Percentiles rank a stretch among this genome's conserved stretches.
phyloP scores from a whole-genome alignment of 371 early-diverging fungal genomes.

The Batrachochytrium dendrobatidis region DNA sequence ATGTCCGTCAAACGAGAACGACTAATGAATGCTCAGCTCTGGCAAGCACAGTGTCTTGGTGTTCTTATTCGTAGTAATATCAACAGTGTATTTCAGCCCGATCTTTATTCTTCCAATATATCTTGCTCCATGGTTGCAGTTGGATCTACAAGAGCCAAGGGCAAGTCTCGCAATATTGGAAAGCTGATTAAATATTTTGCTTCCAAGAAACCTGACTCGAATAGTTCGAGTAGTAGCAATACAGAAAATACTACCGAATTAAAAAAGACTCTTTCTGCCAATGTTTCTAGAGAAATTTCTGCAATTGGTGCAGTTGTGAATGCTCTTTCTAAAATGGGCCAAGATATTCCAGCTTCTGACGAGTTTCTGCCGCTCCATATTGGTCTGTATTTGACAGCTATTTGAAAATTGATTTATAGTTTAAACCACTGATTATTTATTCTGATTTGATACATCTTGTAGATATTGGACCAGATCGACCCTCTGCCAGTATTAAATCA shows the following conservation, averaged over 20 bases:
- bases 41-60: constrained; percentile 1
- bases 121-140: no score
- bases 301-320: neutral
- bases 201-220: no score
- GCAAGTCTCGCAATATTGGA: no score
- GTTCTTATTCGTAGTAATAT: neutral
- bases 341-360: neutral
- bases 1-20: neutral
- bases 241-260: neutral
- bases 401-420: no score
- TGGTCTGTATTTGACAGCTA: no score
- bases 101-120: no score
- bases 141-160: no score
- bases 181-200: no score
- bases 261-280: neutral
- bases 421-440: no score
- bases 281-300: neutral
- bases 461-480: no score
- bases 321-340: neutral
- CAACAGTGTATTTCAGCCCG: neutral
- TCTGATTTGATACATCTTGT: no score
- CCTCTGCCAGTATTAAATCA: no score
- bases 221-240: neutral
- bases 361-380: neutral
- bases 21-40: neutral